Evolutionary conservation across 108 stramenopile species (phyloP).

Genomic region (Ochromonas danica): DNA sequence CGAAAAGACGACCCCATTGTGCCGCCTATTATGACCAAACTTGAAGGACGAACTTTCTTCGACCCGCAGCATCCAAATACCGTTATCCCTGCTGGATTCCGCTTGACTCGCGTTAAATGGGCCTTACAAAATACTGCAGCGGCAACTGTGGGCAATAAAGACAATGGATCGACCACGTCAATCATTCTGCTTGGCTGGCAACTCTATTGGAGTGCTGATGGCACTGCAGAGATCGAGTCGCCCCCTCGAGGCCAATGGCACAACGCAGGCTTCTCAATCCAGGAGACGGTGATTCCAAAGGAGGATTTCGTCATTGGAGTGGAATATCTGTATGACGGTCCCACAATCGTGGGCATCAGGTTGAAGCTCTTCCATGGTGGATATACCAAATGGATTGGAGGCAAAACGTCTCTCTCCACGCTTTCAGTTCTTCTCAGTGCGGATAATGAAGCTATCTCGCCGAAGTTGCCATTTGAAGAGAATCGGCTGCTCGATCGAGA

Average conservation of each 20-base stretch:
- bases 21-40: neutral
- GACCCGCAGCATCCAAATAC: neutral
- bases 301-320: slow-evolving; percentile 29
- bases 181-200: slow-evolving; percentile 38
- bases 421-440: neutral
- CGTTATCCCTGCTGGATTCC: slow-evolving; percentile 17
- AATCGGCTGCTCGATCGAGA: neutral
- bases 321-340: slow-evolving; percentile 26
- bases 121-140: too few species aligned
- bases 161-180: too few species aligned
- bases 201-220: slow-evolving; percentile 8
- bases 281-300: neutral
- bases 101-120: neutral
- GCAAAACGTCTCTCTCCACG: slow-evolving; percentile 3
- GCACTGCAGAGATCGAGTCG: slow-evolving; percentile 10
- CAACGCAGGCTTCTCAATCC: neutral
- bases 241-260: neutral
- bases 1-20: neutral
- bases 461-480: neutral
- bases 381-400: slow-evolving; percentile 2
- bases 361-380: neutral
- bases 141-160: too few species aligned
- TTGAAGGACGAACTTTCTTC: neutral
- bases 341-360: neutral
- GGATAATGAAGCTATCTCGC: neutral